Evolutionary conservation across 768 basidiomycete genomes (phyloP), one percentile per base, ranked within the genome.

Genomic region (Panaeolus papilionaceus): DNA sequence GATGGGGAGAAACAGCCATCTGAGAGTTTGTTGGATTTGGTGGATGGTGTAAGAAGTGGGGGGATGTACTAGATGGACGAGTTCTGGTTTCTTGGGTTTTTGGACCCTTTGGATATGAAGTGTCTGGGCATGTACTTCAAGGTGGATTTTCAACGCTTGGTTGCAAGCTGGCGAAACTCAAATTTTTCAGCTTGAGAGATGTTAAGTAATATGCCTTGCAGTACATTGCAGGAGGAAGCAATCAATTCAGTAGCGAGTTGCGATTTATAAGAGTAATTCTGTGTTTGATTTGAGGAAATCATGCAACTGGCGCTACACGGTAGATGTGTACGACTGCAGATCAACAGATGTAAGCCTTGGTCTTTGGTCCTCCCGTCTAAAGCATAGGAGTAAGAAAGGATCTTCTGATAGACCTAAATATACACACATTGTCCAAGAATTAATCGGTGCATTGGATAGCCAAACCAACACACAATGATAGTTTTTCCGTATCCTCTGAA

Each of bases 1-100:
- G 84, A 85, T 63, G 81, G 83, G 26, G 87, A 86, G 68, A 94
- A 90, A 77, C 86, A 94, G 76, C 93, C 92, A 1, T 76, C 78
- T 3, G 85, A 85, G 65, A 86, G 86, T 70, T 77, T 94, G 74
- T 74, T 91, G 75, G 87, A 92, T 72, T 76, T 92, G 72, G 81
- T 93, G 40, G 85, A 89, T 67, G 76, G 78, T 37, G 75, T 78
- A 64, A 65, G 75, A 61, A 38, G 11, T 28, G 54, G 54, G 12
- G 26, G 54, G 4, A 58, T 58, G 54, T 58, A 12, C 12, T 58
- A 58, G 14, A 11, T 23, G 20, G 12, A 5, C 33, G 33, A 33
- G 33, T 33, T 33, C 33, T 23, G 23, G 23, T 23, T 23, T 33
- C 33, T 58, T 28, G 26, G 12, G 37, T 14, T 14, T 58, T 33